These are phyloP conservation scores for Neofusicoccum kwambonambiense DNA, from an alignment of 2,329 filamentous ascomycete genomes.

Conservation along the genomic window DNA sequence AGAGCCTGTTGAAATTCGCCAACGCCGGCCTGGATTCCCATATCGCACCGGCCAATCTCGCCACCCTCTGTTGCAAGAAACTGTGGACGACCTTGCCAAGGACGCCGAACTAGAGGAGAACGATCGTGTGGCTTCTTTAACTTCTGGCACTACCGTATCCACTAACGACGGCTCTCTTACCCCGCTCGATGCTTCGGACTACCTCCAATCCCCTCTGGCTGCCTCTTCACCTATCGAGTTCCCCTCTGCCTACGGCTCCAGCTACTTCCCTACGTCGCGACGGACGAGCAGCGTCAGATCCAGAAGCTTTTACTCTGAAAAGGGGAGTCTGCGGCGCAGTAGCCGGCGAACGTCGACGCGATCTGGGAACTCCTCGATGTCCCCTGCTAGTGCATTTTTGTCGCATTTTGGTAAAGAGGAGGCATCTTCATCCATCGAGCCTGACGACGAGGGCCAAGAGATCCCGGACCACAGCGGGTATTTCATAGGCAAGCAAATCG, in stretches of 20 bases:
- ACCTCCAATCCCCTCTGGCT: slow-evolving; percentile 30
- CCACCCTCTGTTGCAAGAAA: slow-evolving; percentile 37
- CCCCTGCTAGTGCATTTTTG: slow-evolving; percentile 58
- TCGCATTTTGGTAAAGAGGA: slow-evolving; percentile 48
- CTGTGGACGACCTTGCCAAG: slow-evolving; percentile 26
- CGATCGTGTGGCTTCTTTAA: slow-evolving; percentile 38
- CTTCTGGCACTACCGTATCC: slow-evolving; percentile 43
- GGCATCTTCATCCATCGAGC: slow-evolving; percentile 37
- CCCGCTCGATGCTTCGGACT: slow-evolving; percentile 36
- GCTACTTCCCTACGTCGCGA: slow-evolving; percentile 22
- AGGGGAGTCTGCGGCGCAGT: slow-evolving; percentile 30
- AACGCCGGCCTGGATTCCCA: slow-evolving; percentile 28
- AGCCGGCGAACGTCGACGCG: slow-evolving; percentile 46
- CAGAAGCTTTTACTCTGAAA: slow-evolving; percentile 21
- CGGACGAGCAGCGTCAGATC: slow-evolving; percentile 34
- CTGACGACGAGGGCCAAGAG: slow-evolving; percentile 66
- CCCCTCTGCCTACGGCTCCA: slow-evolving; percentile 26
- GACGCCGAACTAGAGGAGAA: slow-evolving; percentile 26
- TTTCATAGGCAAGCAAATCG: slow-evolving; percentile 65
- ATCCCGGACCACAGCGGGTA: slow-evolving; percentile 61
- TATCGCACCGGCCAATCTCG: slow-evolving; percentile 28
- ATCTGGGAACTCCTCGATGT: slow-evolving; percentile 54
- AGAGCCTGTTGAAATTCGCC: background rate
- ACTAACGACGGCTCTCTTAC: slow-evolving; percentile 40
- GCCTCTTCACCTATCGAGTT: slow-evolving; percentile 37